Evolutionary conservation across 352 stramenopile genomes (phyloP), one percentile per base, ranked within the genome.

Genomic region (Aphanomyces euteiches): DNA sequence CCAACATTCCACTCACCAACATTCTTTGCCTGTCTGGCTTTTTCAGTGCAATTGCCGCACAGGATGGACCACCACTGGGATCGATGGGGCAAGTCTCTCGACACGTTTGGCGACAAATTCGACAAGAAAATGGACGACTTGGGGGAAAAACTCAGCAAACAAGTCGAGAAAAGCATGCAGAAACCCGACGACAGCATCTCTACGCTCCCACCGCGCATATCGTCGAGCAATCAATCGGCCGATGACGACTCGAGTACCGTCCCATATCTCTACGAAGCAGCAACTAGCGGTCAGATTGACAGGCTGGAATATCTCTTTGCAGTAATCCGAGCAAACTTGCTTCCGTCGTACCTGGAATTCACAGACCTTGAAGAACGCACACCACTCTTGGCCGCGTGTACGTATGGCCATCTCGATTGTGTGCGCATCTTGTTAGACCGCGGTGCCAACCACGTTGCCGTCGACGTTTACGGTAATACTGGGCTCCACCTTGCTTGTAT

Each of bases 401-500:
- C 38, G 17, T 37, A 39, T 4, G 57, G 57, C 38, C 57, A 66
- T 28, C 2, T 66, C 2, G 21, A 43, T 8, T 66, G 57, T 41
- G 37, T 66, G 34, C 37, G 39, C 15, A 43, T 47, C 13, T 28
- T 66, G 7, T 21, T 66, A 15, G 7, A 48, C 21, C 39, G 41
- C 38, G 37, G 57, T 6, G 57, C 57, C 7, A 66, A 66, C n/a
- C 28, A 15, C 5, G 36, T 47, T 41, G 57, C 57, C 3, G 28
- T 48, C 10, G 57, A 66, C 39, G 15, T 10, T n/a, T n/a, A 50
- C 36, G 57, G 57, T 3, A 40, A 66, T 19, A 66, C 57, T 37
- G 57, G 28, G 36, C 54, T 61, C 28, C 54, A 61, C 3, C 15
- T n/a, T 37, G 54, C 54, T 12, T 61, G 54, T 37, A 61, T 41